Base-by-base conservation (phyloP, 2,329 filamentous ascomycete genomes). In the Colletotrichum tamarilloi region DNA sequence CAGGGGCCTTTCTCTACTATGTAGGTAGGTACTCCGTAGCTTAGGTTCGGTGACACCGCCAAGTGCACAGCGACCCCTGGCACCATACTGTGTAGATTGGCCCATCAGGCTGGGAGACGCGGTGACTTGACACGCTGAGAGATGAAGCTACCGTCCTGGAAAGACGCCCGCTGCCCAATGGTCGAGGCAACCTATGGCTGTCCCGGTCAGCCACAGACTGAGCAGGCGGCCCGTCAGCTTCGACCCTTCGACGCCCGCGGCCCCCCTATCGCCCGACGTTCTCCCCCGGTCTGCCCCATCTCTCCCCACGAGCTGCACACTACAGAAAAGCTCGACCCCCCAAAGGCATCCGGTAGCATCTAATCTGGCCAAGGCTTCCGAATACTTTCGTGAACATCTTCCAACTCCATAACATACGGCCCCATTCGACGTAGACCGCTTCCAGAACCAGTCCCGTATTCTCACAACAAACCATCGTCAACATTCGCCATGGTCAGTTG, bases 301-400 rank as follows among this genome's bases (percentile, higher is more conserved):
- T 66, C 67, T 65, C 64, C 69, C 75, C 66, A 64, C 73, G 68
- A 74, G 66, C 62, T 57, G 62, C 74, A 66, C 72, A 75, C 68
- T 73, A 75, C 63, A 75, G 74, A 75, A 75, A 75, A 75, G 74
- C 74, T 75, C 68, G 55, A 73, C 64, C 64, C 64, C 68, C 62
- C 53, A 65, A 52, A 58, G 52, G 35, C 69, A 62, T 65, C 38
- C 62, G 68, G 65, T 66, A 42, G 59, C 46, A 67, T 67, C 60
- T 22, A 55, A 38, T 56, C 26, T 67, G 62, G 68, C 73, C 65
- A 67, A 75, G 74, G 69, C 62, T 26, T 63, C 26, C 68, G 68
- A 74, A 60, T 55, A 60, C 55, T 68, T 58, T 56, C 52, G 60
- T 49, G 56, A 73, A 66, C 56, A 73, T 57, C 49, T 28, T 70